Conservation (phyloP, 2,329 filamentous ascomycete species). For the Aureobasidium sp. region DNA sequence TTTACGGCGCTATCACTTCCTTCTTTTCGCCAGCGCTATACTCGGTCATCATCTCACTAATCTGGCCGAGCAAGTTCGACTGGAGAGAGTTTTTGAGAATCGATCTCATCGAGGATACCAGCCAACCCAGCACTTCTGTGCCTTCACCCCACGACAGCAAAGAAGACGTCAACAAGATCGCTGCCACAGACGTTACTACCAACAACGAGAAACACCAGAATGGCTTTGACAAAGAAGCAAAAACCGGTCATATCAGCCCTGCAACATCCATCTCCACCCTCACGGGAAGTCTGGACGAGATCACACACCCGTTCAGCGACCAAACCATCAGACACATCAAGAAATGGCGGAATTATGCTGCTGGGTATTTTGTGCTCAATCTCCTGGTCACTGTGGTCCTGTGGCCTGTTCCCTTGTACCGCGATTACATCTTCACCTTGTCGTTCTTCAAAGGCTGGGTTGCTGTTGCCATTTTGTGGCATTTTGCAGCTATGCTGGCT, state of each 20-base stretch:
- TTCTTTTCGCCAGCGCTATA: constrained; percentile 43
- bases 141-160: constrained; percentile 15
- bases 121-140: constrained; percentile 19
- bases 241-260: neutral
- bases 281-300: constrained; percentile 31
- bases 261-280: neutral
- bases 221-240: neutral
- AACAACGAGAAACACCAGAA: neutral
- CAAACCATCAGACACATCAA: constrained; percentile 25
- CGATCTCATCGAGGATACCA: constrained; percentile 38
- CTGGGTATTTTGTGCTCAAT: constrained; percentile 36
- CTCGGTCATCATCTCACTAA: constrained; percentile 39
- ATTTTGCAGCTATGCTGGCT: constrained; percentile 41
- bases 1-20: constrained; percentile 41
- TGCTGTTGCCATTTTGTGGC: constrained; percentile 41
- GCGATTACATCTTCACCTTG: constrained; percentile 43
- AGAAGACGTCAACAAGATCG: neutral
- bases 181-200: neutral
- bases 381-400: constrained; percentile 41
- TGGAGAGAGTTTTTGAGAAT: constrained; percentile 43
- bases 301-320: constrained; percentile 40
- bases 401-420: constrained; percentile 47
- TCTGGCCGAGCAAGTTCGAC: constrained; percentile 31
- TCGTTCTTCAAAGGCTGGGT: constrained; percentile 43
- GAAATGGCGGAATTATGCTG: constrained; percentile 31